Base-by-base conservation (phyloP, 2,329 filamentous ascomycete genomes). In the Cryphonectria radicalis region DNA sequence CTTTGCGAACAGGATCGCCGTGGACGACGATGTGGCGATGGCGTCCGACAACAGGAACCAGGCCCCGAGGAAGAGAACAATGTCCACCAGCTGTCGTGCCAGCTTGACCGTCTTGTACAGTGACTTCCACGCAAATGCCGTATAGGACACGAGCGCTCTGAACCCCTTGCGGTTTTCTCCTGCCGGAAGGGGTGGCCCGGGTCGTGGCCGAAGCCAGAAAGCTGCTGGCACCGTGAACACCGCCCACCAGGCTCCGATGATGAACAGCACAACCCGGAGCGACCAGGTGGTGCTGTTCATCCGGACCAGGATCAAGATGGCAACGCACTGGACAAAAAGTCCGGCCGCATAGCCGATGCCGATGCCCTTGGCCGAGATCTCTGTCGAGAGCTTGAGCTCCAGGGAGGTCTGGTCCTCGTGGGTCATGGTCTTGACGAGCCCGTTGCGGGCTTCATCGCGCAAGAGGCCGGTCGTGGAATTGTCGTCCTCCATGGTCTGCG, bases 21-120 rank as follows among this genome's bases (percentile, higher is more conserved):
- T 98, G 19, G 94, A 95, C 46, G 93, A 96, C 0, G 97, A 95
- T 0, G 96, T 98, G 10, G 96, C 96, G 74, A 98, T 94, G 59
- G 93, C 94, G 77, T 99, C 96, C 8, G 93, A 97, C 1, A 99
- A 87, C 42, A 99, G 86, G 79, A 99, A 98, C 96, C 96, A 99
- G 7, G 93, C 94, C 3, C 88, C 89, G 5, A 99, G 87, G 79
- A 96, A 96, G 8, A 95, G 84, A 40, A 93, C 83, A 40, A 95
- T 91, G 76, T 96, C 93, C 66, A 90, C 83, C 8, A 95, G 85
- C 14, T 88, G 87, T 19, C 91, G 86, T 3, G 95, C 95, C 62
- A 94, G 88, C 75, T 90, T 87, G 14, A 95, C 83, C 0, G 96
- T 98, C 71, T 90, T 91, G 74, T 91, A 95, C 0, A 99, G 86